A percentile compares a stretch with the other conserved stretches of the same genome.
Evolutionary conservation across 208 protist species (phyloP).

Genomic region (Leishmania amazonensis): DNA sequence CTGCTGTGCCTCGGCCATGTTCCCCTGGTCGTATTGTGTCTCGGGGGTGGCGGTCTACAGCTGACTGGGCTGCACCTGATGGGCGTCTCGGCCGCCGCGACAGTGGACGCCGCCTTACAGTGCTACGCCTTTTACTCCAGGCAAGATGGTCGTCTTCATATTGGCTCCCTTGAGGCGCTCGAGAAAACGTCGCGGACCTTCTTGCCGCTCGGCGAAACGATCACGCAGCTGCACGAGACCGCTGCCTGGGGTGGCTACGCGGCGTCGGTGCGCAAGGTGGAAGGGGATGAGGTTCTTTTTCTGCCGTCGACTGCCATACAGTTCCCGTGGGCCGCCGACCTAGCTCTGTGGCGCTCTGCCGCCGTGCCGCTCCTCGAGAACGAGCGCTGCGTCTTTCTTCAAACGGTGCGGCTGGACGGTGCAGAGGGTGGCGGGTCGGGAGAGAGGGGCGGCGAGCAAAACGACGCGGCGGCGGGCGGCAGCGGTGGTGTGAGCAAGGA

Average conservation of each 20-base stretch:
- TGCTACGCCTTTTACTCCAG: slow-evolving; percentile 31
- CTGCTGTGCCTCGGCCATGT: slow-evolving; percentile 65
- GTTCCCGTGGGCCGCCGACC: slow-evolving; percentile 27
- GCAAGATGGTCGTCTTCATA: slow-evolving; percentile 27
- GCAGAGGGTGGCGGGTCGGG: slow-evolving; percentile 7
- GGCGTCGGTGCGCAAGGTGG: slow-evolving; percentile 47
- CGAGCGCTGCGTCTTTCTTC: slow-evolving; percentile 80
- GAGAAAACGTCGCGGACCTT: slow-evolving; percentile 59
- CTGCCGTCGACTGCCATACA: slow-evolving; percentile 37
- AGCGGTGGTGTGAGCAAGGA: neutral
- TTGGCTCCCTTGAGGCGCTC: slow-evolving; percentile 42
- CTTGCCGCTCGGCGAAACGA: slow-evolving; percentile 49
- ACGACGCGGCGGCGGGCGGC: neutral
- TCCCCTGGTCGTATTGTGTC: slow-evolving; percentile 63
- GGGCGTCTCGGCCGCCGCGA: slow-evolving; percentile 27
- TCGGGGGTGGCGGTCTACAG: slow-evolving; percentile 9
- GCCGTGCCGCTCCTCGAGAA: slow-evolving; percentile 68
- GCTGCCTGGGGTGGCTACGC: slow-evolving; percentile 59
- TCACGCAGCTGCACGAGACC: slow-evolving; percentile 67
- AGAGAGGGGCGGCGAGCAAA: slow-evolving; percentile 5
- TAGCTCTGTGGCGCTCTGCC: slow-evolving; percentile 7
- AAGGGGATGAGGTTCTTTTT: slow-evolving; percentile 68
- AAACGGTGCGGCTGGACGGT: slow-evolving; percentile 41
- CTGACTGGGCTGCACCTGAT: slow-evolving; percentile 25
- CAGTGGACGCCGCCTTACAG: slow-evolving; percentile 24